These are phyloP conservation scores for Mucor racemosus DNA, from an alignment of 371 early-diverging fungal species.

Conservation along the genomic window DNA sequence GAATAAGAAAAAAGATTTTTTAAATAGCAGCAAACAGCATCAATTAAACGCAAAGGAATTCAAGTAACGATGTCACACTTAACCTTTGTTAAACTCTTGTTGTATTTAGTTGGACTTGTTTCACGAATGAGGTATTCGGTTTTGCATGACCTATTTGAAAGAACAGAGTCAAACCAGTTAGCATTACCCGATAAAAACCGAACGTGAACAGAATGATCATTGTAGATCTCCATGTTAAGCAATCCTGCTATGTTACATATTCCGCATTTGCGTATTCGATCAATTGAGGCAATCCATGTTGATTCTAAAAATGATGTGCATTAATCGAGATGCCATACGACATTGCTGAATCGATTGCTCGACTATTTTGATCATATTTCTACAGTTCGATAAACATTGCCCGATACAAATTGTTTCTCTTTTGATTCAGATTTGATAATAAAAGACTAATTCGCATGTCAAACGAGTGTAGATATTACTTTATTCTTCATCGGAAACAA, in stretches of 20 bases:
- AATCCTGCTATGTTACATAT: too few relatives aligned
- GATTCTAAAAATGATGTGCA: not conserved
- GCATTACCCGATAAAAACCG: not conserved
- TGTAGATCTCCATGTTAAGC: not conserved
- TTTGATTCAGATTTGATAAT: too few relatives aligned
- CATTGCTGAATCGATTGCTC: too few relatives aligned
- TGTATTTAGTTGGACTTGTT: conserved; percentile 4
- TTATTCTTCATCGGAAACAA: too few relatives aligned
- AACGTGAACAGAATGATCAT: not conserved
- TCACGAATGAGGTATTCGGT: not conserved
- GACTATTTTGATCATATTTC: too few relatives aligned
- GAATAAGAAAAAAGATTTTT: conserved; percentile 3
- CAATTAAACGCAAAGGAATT: conserved; percentile 4
- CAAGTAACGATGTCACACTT: conserved; percentile 19
- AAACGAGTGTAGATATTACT: too few relatives aligned
- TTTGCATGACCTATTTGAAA: not conserved
- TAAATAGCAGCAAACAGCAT: conserved; percentile 4
- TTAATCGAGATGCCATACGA: too few relatives aligned
- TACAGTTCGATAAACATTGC: too few relatives aligned
- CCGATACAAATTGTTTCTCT: too few relatives aligned
- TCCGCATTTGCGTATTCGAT: not conserved
- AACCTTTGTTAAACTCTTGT: not conserved
- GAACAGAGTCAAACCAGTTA: not conserved
- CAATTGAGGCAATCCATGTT: not conserved
- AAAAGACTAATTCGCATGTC: too few relatives aligned